Evolutionary conservation across 345 rosid genomes (phyloP), one percentile per base, ranked within the genome.

Genomic region (Mercurialis annua): DNA sequence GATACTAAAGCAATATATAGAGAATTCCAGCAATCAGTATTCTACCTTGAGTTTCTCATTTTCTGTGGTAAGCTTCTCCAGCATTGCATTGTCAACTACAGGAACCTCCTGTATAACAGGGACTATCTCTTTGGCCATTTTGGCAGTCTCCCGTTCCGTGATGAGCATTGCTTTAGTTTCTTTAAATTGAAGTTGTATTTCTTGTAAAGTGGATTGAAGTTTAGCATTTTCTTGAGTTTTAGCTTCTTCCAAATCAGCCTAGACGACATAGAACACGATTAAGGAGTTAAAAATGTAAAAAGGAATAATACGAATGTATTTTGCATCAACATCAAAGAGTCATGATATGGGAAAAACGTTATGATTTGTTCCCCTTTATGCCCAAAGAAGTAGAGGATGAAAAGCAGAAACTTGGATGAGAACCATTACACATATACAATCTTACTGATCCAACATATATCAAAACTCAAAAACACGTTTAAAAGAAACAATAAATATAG

Each of bases 211-310:
- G 71, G 92, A 84, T 73, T 92, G 92, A 26, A 89, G 80, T 77
- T 89, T 94, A 2, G 79, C 86, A 80, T 85, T 88, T 68, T 94
- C 99, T 79, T 88, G 97, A 17, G 80, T 92, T 81, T 94, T 92
- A 64, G 97, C 82, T 76, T 91, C 99, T 85, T 94, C 99, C 59
- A 88, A 26, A 72, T 94, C 99, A 85, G 85, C 88, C 98, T 94
- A 73, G 70, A 78, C 48, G 70, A 78, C 48, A 58, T 20, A 1
- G 40, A 29, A 57, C 18, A 36, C 2, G 23, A 20, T n/a, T 4
- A 6, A 26, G 24, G 40, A 62, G 8, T 31, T 54, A 16, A 44
- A 34, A 53, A 33, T 8, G 46, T 11, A 33, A 50, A 20, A 21
- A 57, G 58, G 67, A 23, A 59, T 48, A 43, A 62, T 29, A 34